These are phyloP conservation scores for Plantago major DNA, from an alignment of 257 asterid species.

Conservation along the genomic window DNA sequence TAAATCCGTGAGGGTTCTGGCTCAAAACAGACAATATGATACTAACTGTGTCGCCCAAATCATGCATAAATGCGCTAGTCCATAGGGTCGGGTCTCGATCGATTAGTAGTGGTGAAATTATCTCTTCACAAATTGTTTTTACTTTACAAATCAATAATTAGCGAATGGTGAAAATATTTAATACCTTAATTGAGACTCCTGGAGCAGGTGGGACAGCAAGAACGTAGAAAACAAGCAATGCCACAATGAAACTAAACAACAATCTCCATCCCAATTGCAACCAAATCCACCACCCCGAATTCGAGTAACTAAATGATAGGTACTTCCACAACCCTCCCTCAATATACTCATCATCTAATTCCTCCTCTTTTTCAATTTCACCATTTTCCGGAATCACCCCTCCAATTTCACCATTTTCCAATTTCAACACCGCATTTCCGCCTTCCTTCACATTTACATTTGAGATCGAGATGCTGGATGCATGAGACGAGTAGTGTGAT, in stretches of 20 bases:
- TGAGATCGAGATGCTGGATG: slow-evolving; percentile 41
- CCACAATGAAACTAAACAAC: slow-evolving; percentile 48
- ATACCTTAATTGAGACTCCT: slow-evolving; percentile 48
- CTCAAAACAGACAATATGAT: too few relatives aligned
- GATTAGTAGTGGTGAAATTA: too few relatives aligned
- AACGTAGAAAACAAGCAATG: slow-evolving; percentile 55
- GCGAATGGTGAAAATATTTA: too few relatives aligned
- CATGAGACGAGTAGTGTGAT: slow-evolving; percentile 50
- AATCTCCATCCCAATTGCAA: slow-evolving; percentile 71
- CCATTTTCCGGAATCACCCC: slow-evolving; percentile 25
- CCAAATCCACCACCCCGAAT: slow-evolving; percentile 52
- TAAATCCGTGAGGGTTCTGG: too few relatives aligned
- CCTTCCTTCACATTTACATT: slow-evolving; percentile 11
- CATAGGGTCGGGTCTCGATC: too few relatives aligned
- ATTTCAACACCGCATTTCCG: slow-evolving; percentile 8
- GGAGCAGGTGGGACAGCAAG: slow-evolving; percentile 73
- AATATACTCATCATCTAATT: too few relatives aligned
- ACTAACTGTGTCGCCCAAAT: too few relatives aligned
- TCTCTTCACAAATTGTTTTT: too few relatives aligned
- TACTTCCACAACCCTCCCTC: slow-evolving; percentile 6
- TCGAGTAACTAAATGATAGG: slow-evolving; percentile 41
- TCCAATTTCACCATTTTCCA: slow-evolving; percentile 12
- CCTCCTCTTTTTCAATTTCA: not conserved
- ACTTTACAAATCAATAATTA: too few relatives aligned
- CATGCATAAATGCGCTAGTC: too few relatives aligned